Conservation (phyloP, 371 early-diverging fungal species). For the Phascolomyces articulosus region DNA sequence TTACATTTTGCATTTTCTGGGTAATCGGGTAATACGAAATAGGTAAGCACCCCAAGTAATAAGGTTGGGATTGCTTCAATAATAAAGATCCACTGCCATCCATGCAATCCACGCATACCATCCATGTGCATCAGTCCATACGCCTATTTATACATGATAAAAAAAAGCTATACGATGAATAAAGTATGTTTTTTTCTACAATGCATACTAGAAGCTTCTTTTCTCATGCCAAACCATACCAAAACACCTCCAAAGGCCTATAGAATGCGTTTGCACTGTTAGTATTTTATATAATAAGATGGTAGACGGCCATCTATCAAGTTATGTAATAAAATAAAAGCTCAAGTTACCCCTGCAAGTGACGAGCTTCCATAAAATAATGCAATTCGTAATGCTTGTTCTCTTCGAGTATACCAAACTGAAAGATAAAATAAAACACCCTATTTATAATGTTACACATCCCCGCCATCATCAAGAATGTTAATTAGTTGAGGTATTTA, state of each 20-base stretch:
- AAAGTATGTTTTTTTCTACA: too few relatives aligned
- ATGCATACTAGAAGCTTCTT: too few relatives aligned
- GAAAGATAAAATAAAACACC: conserved; percentile 53
- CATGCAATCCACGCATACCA: conserved; percentile 43
- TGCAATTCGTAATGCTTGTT: conserved; percentile 75
- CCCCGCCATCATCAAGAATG: too few relatives aligned
- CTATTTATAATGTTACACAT: neutral
- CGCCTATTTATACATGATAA: conserved; percentile 32
- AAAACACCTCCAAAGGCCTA: conserved; percentile 56
- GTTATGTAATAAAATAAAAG: too few relatives aligned
- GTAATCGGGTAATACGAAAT: conserved; percentile 68
- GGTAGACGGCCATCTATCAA: neutral
- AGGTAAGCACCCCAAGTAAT: conserved; percentile 59
- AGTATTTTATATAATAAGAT: neutral
- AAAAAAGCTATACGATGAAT: too few relatives aligned
- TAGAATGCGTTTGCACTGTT: neutral
- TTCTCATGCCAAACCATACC: too few relatives aligned
- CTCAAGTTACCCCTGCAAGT: conserved; percentile 70
- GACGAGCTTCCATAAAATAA: conserved; percentile 67
- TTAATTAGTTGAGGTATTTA: too few relatives aligned
- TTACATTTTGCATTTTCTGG: conserved; percentile 67
- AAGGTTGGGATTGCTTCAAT: conserved; percentile 76
- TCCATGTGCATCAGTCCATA: conserved; percentile 64
- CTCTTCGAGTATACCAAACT: conserved; percentile 53
- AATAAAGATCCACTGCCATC: conserved; percentile 77